Conservation (phyloP, 2,329 filamentous ascomycete genomes). For the Pseudopyrenochaeta lycopersici region DNA sequence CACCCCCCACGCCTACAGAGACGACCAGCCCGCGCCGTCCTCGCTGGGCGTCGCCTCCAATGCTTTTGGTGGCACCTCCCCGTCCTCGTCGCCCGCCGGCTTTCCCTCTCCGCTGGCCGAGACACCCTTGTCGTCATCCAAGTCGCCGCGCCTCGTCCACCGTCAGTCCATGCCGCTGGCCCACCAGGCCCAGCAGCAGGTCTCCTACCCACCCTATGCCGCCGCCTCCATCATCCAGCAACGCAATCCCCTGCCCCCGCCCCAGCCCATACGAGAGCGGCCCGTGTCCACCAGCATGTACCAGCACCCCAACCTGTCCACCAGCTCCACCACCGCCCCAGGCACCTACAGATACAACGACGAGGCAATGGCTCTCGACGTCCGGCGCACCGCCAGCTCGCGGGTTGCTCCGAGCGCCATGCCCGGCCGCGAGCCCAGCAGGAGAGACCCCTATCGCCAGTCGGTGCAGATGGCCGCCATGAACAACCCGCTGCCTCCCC, state of each 20-base stretch:
- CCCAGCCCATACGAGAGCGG: constrained; percentile 45
- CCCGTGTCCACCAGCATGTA: constrained; percentile 59
- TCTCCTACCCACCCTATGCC: constrained; percentile 41
- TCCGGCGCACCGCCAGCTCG: constrained; percentile 68
- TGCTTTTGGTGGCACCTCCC: constrained; percentile 45
- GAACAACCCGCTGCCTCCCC: constrained; percentile 73
- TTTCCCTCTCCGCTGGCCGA: constrained; percentile 36
- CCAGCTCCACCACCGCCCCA: constrained; percentile 52
- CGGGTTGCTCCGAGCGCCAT: constrained; percentile 68
- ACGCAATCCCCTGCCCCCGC: constrained; percentile 35
- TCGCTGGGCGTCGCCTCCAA: constrained; percentile 54
- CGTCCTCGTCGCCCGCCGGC: constrained; percentile 33
- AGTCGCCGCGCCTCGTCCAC: constrained; percentile 50
- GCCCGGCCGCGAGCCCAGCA: constrained; percentile 73
- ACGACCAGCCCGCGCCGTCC: constrained; percentile 42
- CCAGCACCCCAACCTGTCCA: constrained; percentile 58
- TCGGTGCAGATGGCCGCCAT: constrained; percentile 62
- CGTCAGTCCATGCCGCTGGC: constrained; percentile 55
- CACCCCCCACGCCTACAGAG: constrained; percentile 14
- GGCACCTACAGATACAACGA: constrained; percentile 59
- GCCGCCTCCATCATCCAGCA: constrained; percentile 34
- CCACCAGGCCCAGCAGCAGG: constrained; percentile 53
- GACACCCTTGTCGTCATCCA: constrained; percentile 35
- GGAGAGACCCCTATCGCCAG: constrained; percentile 73
- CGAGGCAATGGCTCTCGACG: constrained; percentile 47